A percentile compares a stretch with the other conserved stretches of the same genome.
Conservation (phyloP, 257 asterid genomes). For the Plectranthus barbatus region DNA sequence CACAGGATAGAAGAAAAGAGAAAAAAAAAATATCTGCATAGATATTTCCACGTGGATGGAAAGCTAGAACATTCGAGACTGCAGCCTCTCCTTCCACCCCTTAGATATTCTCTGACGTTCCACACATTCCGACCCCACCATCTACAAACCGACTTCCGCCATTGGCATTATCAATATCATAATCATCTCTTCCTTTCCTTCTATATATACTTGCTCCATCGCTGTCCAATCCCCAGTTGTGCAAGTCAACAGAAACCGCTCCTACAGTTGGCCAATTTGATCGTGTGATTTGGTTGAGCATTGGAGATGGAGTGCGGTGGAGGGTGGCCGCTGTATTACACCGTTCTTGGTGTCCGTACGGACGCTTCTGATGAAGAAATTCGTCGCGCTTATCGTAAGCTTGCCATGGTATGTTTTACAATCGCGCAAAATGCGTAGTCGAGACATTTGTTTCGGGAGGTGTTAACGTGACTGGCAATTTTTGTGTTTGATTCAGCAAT, state of each 20-base stretch:
- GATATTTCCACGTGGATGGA: neutral
- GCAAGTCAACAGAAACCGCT: neutral
- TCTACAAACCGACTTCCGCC: no score
- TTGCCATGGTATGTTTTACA: conserved; percentile 57
- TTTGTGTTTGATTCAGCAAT: conserved; percentile 47
- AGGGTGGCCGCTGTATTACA: conserved; percentile 33
- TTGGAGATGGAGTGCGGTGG: conserved; percentile 24
- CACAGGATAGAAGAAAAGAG: no score
- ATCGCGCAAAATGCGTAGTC: neutral
- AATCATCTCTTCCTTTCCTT: no score
- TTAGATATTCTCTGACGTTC: no score
- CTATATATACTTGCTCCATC: neutral
- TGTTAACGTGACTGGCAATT: neutral
- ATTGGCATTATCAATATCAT: no score
- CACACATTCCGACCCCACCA: no score
- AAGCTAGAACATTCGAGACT: conserved; percentile 29
- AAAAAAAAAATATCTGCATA: no score
- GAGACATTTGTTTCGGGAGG: neutral
- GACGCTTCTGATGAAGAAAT: conserved; percentile 61
- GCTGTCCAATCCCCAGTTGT: neutral
- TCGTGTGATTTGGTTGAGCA: neutral
- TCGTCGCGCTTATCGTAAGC: conserved; percentile 64
- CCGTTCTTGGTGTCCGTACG: conserved; percentile 47
- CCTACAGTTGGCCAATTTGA: neutral
- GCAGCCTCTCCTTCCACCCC: no score